Base-by-base conservation (phyloP, 495 filamentous ascomycete species). In the Lasiosphaeria miniovina region DNA sequence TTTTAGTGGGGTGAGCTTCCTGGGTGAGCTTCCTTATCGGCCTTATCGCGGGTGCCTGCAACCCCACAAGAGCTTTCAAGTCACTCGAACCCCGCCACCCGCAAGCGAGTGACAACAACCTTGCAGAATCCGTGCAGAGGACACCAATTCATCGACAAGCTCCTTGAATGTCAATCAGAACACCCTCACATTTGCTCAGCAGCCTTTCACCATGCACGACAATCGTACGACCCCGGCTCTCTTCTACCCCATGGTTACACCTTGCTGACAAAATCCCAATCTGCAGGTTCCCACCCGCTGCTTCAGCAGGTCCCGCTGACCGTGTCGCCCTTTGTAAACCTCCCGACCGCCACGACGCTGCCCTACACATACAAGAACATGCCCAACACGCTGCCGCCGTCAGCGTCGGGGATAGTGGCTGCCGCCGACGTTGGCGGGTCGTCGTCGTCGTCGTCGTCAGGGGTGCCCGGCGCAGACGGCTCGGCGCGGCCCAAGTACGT, bases 311-410 rank as follows among this genome's bases (percentile, higher is more conserved):
- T 97, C 54, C 90, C 93, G 54, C 82, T 98, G 53, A 93, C 90
- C 60, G 91, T 97, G 56, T 96, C 93, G 36, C 94, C 94, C 32
- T 96, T 96, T 80, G 86, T 97, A 73, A 88, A 86, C 60, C 90
- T 98, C 43, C 94, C 95, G 35, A 86, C 89, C 8, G 87, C 94
- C 33, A 88, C 92, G 50, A 96, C 94, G 3, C 85, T 98, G 2
- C 94, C 94, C 36, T 98, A 97, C 77, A 96, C 89, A 49, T 98
- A 97, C 83, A 92, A 90, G 68, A 80, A 86, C 4, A 86, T 98
- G 61, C 87, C 94, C 0, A 90, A 89, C 6, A 88, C 90, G 2
- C 82, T 98, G 0, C 94, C 94, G 0, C 87, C 88, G 1, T 90
- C 91, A 10, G 81, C 86, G 31, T 86, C 86, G 6, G 82, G 84